Evolutionary conservation across 78 protist species (phyloP), one percentile per base, ranked within the genome.

Genomic region (Emiliania huxleyi): DNA sequence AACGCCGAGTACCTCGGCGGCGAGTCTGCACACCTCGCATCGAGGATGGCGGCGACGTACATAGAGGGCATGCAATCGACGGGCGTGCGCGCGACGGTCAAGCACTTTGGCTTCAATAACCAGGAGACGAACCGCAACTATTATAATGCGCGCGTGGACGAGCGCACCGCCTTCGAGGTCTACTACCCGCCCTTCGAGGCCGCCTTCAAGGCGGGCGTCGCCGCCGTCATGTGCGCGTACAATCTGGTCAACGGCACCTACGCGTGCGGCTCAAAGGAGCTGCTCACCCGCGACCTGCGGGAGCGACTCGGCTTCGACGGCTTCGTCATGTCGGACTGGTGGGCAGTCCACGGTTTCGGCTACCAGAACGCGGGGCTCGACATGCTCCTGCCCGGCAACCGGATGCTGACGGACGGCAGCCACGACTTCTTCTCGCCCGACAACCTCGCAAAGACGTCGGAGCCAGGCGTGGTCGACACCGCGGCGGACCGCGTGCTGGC

Each of bases 1-100:
- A 89, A 56, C 93, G 88, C 45, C 46, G 95, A 93, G 93, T 93
- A 88, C 33, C 48, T 88, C 45, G 29, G 45, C 23, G 91, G 91
- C 38, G 91, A 88, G 45, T 69, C 46, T 38, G 73, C 91, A 26
- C 15, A 49, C 73, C 91, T 88, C 0, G 91, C 55, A 35, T 8
- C 37, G 44, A 0, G 8, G 55, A 48, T 84, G 22, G 90, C 21
- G 46, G 38, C 33, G 18, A 48, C 45, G 21, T 15, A 3, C 43
- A 19, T 84, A 0, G 42, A 6, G 18, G 90, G 55, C 37, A 21
- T 84, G 49, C 90, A 84, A 52, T 15, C 45, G 29, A 37, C 25
- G 75, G 42, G 73, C 73, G 71, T 49, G 52, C 6, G 46, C 21
- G 71, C 75, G 11, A 15, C 1, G n/a, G 71, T 40, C 52, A 88